Evolutionary conservation across 2,329 filamentous ascomycete species (phyloP), one percentile per base, ranked within the genome.

Genomic region (Allantophomopsis lycopodina): DNA sequence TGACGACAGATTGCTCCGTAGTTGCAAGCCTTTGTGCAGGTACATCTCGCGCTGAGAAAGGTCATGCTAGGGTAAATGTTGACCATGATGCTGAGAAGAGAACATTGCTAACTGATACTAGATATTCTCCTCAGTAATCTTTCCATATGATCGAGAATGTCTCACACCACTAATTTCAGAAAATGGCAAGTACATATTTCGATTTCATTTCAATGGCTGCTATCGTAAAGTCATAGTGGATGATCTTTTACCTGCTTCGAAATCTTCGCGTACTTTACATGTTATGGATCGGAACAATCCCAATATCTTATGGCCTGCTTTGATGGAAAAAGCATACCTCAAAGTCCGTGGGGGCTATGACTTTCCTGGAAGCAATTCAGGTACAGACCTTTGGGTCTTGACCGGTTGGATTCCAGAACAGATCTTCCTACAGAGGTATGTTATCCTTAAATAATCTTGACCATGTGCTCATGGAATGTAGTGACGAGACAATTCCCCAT

Each of bases 351-450:
- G 91, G 20, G 91, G 91, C 28, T 98, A 98, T 56, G 88, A 98
- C 54, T 98, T 98, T 48, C 89, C 91, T 0, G 91, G 91, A 7
- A 96, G 91, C 53, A 96, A 96, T 57, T 96, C 89, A 1, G 88
- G 86, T 10, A 96, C 89, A 2, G 91, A 98, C 59, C 63, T 98
- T 4, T 94, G 85, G 76, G 81, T 93, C 1, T 61, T 98, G 40
- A 94, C 83, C 0, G 89, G 91, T 21, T 98, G 91, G 91, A 87
- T 98, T 37, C 91, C 91, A 0, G 88, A 98, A 60, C 91, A 98
- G 57, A 65, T 96, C 1, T 94, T 94, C 51, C 65, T 96, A 2
- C 87, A 94, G 53, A 79, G 71, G 74, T 76, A 59, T 47, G 57
- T 47, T 12, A 28, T 28, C 10, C 7, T 12, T 8, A 28, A 28